These are phyloP conservation scores for Desmodesmus armatus DNA, from an alignment of 139 green algal species.

Conservation along the genomic window DNA sequence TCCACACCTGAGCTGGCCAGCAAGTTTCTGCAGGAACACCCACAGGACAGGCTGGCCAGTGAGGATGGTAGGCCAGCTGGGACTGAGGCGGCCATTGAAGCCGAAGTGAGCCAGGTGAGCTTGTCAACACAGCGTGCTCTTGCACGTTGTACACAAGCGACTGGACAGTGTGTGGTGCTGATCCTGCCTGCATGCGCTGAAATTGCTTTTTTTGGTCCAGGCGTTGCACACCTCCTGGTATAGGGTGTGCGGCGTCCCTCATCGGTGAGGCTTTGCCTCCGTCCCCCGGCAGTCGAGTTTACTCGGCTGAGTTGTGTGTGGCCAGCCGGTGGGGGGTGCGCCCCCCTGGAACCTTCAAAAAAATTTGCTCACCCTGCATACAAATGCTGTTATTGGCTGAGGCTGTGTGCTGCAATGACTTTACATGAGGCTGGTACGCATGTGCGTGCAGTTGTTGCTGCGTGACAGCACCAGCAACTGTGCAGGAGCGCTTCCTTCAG, in stretches of 20 bases:
- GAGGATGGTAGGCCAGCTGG: neutral
- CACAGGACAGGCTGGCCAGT: neutral
- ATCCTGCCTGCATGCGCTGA: neutral
- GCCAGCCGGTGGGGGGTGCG: no score
- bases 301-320: no score
- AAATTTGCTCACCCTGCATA: no score
- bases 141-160: no score
- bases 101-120: neutral
- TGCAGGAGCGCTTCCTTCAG: neutral
- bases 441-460: neutral
- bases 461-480: neutral
- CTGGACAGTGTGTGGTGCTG: neutral
- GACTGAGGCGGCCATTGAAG: neutral
- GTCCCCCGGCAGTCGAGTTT: no score
- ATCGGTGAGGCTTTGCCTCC: no score
- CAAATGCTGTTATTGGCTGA: neutral
- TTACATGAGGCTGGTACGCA: neutral
- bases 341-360: no score
- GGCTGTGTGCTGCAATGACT: neutral
- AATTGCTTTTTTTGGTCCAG: no score
- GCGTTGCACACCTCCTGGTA: no score
- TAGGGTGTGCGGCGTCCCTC: no score
- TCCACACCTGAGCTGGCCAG: conserved; percentile 42
- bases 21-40: conserved; percentile 52
- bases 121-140: neutral